Percentiles rank a stretch among this genome's conserved stretches.
Evolutionary conservation across 2,329 filamentous ascomycete genomes (phyloP).

Genomic region (Fusarium sp.): DNA sequence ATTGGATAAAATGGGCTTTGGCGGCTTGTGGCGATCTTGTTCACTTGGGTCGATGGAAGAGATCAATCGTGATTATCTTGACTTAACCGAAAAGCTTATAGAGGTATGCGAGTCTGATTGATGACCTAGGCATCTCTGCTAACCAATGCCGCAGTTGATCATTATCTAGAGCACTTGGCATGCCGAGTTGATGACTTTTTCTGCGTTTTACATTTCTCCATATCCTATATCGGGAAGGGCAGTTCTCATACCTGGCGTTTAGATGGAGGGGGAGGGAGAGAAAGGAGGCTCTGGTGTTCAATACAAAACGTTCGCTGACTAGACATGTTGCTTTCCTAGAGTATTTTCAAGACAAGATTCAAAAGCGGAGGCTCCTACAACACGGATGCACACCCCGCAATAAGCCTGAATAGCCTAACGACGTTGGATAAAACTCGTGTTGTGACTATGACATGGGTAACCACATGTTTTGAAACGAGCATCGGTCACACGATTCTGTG

Average conservation of each 20-base stretch:
- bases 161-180: constrained; percentile 4
- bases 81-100: constrained; percentile 70
- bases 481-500: neutral
- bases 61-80: constrained; percentile 52
- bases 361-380: neutral
- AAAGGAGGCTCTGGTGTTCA: neutral
- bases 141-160: neutral
- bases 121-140: neutral
- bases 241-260: constrained; percentile 3
- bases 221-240: neutral
- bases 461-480: neutral
- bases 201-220: neutral
- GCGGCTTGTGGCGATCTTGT: constrained; percentile 70
- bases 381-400: neutral
- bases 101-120: constrained; percentile 59
- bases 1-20: constrained; percentile 71
- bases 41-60: constrained; percentile 60
- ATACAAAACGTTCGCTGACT: neutral
- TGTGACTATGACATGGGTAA: neutral
- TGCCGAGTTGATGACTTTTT: neutral
- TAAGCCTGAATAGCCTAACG: neutral
- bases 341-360: neutral
- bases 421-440: neutral
- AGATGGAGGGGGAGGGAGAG: neutral
- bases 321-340: neutral